These are phyloP conservation scores for Mortierella sp. DNA, from an alignment of 371 early-diverging fungal genomes.

Conservation along the genomic window DNA sequence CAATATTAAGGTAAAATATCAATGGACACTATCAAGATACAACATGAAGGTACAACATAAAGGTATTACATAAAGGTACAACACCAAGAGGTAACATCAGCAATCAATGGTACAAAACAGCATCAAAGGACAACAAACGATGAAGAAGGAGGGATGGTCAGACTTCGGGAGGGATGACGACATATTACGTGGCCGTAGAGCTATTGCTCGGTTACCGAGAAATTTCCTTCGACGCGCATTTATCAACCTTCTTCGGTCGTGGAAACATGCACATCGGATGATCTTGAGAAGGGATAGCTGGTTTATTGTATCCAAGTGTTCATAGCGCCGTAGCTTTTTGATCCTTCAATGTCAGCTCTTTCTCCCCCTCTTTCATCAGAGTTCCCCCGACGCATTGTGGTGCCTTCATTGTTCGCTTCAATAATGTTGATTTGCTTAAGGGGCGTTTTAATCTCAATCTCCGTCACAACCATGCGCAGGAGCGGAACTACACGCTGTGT, in stretches of 20 bases:
- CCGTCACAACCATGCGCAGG: no score
- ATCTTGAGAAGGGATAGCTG: not conserved
- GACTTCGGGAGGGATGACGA: not conserved
- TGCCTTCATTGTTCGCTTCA: no score
- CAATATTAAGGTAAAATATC: slow-evolving; percentile 6
- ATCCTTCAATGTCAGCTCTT: not conserved
- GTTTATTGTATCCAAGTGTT: not conserved
- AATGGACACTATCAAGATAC: not conserved
- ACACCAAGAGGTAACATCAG: not conserved
- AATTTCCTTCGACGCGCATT: slow-evolving; percentile 5
- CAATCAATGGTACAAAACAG: slow-evolving; percentile 6
- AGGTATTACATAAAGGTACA: slow-evolving; percentile 8
- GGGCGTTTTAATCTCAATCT: no score
- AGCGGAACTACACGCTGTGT: no score
- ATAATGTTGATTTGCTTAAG: no score
- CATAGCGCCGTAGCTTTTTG: not conserved
- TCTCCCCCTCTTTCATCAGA: no score
- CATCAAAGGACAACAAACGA: slow-evolving; percentile 10
- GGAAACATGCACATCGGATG: slow-evolving; percentile 5
- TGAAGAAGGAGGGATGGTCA: slow-evolving; percentile 2
- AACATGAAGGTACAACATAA: not conserved
- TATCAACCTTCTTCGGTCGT: not conserved
- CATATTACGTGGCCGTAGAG: slow-evolving; percentile 7
- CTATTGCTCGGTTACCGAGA: slow-evolving; percentile 6
- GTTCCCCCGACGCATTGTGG: no score